phyloP scores from a whole-genome alignment of 2,329 filamentous ascomycete species.

The Ophiocordyceps camponoti-saundersi region DNA sequence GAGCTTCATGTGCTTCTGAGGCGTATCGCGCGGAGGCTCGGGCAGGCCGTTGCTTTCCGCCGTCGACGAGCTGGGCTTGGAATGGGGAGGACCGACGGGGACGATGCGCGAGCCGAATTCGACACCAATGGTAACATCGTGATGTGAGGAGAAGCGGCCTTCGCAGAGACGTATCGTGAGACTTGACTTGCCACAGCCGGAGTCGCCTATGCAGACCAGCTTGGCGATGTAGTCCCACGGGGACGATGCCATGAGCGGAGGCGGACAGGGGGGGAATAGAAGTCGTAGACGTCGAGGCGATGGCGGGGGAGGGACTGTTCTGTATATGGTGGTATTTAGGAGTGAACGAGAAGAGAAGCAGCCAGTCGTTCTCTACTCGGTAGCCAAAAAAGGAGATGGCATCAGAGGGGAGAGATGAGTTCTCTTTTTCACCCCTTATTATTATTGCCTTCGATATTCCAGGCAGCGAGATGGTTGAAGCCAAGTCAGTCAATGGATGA shows the following conservation, averaged over 20 bases:
- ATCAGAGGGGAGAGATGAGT: neutral
- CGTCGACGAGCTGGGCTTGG: slow-evolving; percentile 16
- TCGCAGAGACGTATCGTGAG: slow-evolving; percentile 92
- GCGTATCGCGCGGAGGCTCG: slow-evolving; percentile 28
- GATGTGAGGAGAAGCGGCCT: slow-evolving; percentile 82
- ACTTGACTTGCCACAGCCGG: slow-evolving; percentile 86
- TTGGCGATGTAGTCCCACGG: slow-evolving; percentile 99
- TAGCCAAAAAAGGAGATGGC: neutral
- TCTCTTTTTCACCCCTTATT: too few species aligned
- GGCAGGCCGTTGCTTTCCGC: slow-evolving; percentile 26
- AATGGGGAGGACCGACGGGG: slow-evolving; percentile 69
- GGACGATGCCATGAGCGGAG: slow-evolving; percentile 35
- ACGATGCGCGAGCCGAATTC: slow-evolving; percentile 92
- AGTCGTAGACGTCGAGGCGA: neutral
- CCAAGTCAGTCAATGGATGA: neutral
- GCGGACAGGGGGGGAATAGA: neutral
- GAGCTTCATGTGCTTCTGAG: slow-evolving; percentile 75
- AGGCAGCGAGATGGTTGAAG: neutral
- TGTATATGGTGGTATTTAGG: neutral
- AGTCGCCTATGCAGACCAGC: slow-evolving; percentile 94
- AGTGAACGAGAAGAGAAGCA: neutral
- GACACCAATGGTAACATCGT: slow-evolving; percentile 94
- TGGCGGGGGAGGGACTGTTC: neutral
- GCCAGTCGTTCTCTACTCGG: too few species aligned
- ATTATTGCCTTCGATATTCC: too few species aligned